A percentile compares a stretch with the other conserved stretches of the same genome.
phyloP scores from a whole-genome alignment of 345 rosid species.

The Hibiscus tridactylites region DNA sequence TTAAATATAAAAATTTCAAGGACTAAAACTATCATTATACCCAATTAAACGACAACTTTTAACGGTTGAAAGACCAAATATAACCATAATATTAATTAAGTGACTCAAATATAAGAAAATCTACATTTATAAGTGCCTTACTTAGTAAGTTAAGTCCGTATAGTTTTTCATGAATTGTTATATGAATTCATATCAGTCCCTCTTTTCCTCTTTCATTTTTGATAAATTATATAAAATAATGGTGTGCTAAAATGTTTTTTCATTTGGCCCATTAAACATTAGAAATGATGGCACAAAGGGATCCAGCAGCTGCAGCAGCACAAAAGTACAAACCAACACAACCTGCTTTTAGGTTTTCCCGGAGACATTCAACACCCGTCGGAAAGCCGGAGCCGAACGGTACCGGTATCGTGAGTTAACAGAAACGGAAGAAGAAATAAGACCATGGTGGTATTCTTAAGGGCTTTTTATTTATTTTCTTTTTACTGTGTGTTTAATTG shows the following conservation, averaged over 20 bases:
- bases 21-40: no score
- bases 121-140: conserved; percentile 88
- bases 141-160: conserved; percentile 50
- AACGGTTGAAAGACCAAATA: no score
- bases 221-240: background rate
- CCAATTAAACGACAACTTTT: no score
- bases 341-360: conserved; percentile 34
- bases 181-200: background rate
- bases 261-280: conserved; percentile 8
- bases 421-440: conserved; percentile 75
- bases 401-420: conserved; percentile 76
- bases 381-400: conserved; percentile 65
- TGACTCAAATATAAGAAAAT: conserved; percentile 30
- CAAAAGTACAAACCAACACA: conserved; percentile 80
- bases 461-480: background rate
- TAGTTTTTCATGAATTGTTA: background rate
- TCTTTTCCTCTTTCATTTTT: background rate
- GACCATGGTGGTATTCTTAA: conserved; percentile 84
- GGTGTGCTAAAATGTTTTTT: background rate
- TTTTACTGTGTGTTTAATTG: background rate
- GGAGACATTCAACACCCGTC: conserved; percentile 61
- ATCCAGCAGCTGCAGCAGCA: conserved; percentile 91
- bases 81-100: no score
- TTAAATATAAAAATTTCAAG: no score
- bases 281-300: conserved; percentile 78